These are phyloP conservation scores for Mayamaea pseudoterrestris DNA, from an alignment of 108 stramenopile genomes.

Conservation along the genomic window DNA sequence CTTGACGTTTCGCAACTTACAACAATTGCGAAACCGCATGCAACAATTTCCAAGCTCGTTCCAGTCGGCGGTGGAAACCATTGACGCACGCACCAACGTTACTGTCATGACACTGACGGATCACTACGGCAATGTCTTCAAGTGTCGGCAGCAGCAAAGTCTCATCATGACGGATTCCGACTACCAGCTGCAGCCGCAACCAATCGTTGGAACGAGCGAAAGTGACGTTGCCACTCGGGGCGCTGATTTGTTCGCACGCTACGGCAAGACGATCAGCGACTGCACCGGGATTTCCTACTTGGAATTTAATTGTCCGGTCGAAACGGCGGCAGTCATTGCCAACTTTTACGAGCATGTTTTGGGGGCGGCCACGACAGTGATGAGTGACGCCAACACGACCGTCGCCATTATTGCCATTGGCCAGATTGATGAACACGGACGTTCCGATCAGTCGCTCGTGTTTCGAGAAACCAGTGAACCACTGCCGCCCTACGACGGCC, in stretches of 20 bases:
- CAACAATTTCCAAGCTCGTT: background rate
- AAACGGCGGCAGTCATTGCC: conserved; percentile 26
- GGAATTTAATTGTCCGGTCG: conserved; percentile 28
- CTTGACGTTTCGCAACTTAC: conserved; percentile 17
- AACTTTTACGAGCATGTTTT: conserved; percentile 40
- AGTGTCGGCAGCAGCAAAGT: conserved; percentile 4
- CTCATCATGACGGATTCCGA: background rate
- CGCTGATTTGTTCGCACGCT: background rate
- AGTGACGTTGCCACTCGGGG: background rate
- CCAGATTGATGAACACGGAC: conserved; percentile 21
- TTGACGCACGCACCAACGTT: background rate
- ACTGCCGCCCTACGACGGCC: conserved; percentile 20
- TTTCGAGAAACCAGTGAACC: conserved; percentile 2
- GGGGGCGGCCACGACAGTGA: conserved; percentile 26
- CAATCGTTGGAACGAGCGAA: background rate
- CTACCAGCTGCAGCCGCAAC: background rate
- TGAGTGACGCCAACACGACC: conserved; percentile 3
- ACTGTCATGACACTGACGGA: conserved; percentile 4
- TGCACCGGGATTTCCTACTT: conserved; percentile 38
- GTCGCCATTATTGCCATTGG: conserved; percentile 38
- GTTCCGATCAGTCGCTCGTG: conserved; percentile 22
- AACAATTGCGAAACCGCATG: conserved; percentile 15
- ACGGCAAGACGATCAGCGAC: conserved; percentile 10
- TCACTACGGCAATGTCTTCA: conserved; percentile 7
- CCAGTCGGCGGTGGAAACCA: too few species aligned